Percentiles rank a stretch among this genome's conserved stretches.
Conservation (phyloP, 1,284 basidiomycete species). For the Ceratobasidium sp. region DNA sequence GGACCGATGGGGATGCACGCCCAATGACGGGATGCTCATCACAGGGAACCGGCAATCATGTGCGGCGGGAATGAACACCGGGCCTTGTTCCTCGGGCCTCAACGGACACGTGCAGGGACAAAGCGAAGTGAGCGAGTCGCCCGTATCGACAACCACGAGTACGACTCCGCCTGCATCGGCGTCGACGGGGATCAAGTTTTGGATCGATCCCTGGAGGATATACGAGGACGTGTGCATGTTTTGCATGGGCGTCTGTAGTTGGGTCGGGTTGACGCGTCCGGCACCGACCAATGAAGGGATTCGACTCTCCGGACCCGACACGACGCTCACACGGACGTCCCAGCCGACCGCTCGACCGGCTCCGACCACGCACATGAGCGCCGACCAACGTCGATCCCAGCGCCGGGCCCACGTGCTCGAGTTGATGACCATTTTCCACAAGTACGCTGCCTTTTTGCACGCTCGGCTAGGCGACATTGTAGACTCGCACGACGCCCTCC, state of each 20-base stretch:
- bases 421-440: conserved; percentile 73
- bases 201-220: conserved; percentile 57
- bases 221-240: conserved; percentile 82
- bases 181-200: not conserved
- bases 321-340: conserved; percentile 44
- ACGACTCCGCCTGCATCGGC: conserved; percentile 56
- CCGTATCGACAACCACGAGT: not conserved
- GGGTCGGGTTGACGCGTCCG: conserved; percentile 61
- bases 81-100: conserved; percentile 29
- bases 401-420: conserved; percentile 62
- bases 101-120: conserved; percentile 1
- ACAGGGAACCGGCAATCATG: conserved; percentile 21
- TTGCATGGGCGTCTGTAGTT: conserved; percentile 76
- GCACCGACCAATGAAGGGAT: conserved; percentile 62
- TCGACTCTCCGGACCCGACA: conserved; percentile 67
- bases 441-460: conserved; percentile 65
- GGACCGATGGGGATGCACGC: conserved; percentile 32
- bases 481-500: conserved; percentile 50
- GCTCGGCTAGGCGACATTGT: conserved; percentile 58
- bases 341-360: not conserved
- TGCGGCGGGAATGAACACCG: conserved; percentile 27
- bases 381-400: conserved; percentile 8
- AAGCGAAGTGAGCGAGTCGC: not conserved
- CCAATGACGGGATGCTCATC: not conserved
- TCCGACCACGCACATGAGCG: not conserved